Base-by-base conservation (phyloP, 2,329 filamentous ascomycete species). In the Tolypocladium tropicale region DNA sequence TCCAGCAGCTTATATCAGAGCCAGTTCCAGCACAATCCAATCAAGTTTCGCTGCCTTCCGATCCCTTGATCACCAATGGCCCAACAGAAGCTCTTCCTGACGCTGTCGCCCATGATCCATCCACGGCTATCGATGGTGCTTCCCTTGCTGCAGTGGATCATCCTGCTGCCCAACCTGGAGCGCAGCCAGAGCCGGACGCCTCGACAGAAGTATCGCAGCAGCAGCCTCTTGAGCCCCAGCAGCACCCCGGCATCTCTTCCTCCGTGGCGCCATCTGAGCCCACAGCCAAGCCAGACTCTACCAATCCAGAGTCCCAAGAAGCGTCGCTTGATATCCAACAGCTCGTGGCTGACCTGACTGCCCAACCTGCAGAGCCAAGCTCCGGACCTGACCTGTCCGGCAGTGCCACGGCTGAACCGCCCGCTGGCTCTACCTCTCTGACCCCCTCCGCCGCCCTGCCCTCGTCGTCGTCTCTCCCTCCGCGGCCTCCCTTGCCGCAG, bases 391-490 rank as follows among this genome's bases (percentile, higher is more conserved):
- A 68, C 62, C 56, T 60, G 63, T 61, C 61, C 58, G 56, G 57
- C 55, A 55, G 58, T 62, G 58, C 61, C 57, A 63, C 61, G 57
- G 56, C 63, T 57, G 67, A 67, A 56, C 60, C 57, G 51, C 64
- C 59, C 54, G 60, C 62, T 55, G 62, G 63, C 52, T 58, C 66
- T 62, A 57, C 68, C 65, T 56, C 69, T 63, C 59, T 66, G 58
- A 59, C 64, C 55, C 58, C 67, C 51, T 59, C 68, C 54, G 64
- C 70, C 61, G 67, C 68, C 39, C 61, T 74, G 61, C 68, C 69
- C 60, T 65, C 68, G 34, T 65, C 72, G 41, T 67, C 76, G 59
- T 72, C 77, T 64, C 69, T 81, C 58, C 78, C 77, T 63, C 68
- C 76, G 55, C 73, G 74, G 63, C 76, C 76, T 53, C 75, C 75